These are phyloP conservation scores for Petunia secreta DNA, from an alignment of 257 asterid species.

Conservation along the genomic window DNA sequence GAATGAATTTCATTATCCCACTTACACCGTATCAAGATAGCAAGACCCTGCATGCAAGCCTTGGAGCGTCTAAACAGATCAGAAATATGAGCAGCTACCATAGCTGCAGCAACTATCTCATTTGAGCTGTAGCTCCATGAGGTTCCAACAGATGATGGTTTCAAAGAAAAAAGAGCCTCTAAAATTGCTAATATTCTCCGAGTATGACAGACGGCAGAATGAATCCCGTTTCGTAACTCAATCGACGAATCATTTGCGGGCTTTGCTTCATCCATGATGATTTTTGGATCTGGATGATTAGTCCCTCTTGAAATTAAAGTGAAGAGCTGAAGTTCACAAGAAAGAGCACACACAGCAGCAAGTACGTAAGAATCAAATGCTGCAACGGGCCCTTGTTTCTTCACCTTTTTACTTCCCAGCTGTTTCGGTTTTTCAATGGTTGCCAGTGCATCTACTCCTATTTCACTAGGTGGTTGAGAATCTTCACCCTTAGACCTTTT, in stretches of 20 bases:
- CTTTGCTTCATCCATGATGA: conserved; percentile 39
- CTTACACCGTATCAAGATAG: conserved; percentile 79
- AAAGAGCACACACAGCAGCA: conserved; percentile 96
- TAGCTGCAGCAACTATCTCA: conserved; percentile 99
- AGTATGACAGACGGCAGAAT: conserved; percentile 88
- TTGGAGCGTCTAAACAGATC: conserved; percentile 88
- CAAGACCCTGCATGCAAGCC: conserved; percentile 94
- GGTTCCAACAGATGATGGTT: conserved; percentile 91
- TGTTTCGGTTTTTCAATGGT: conserved; percentile 46
- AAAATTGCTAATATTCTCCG: conserved; percentile 84
- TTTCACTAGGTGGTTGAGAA: conserved; percentile 43
- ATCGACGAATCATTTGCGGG: conserved; percentile 51
- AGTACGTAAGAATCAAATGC: conserved; percentile 97
- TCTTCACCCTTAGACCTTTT: conserved; percentile 71
- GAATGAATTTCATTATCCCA: conserved; percentile 90
- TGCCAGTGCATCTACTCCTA: conserved; percentile 43
- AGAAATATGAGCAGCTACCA: conserved; percentile 99
- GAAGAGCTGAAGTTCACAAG: conserved; percentile 94
- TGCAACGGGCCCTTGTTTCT: conserved; percentile 90
- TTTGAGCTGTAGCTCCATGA: conserved; percentile 94
- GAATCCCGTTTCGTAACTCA: conserved; percentile 65
- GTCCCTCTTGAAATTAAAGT: conserved; percentile 74
- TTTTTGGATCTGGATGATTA: conserved; percentile 40
- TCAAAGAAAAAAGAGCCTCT: conserved; percentile 94
- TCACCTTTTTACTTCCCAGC: conserved; percentile 48